Evolutionary conservation across 805 yeast species (phyloP), one percentile per base, ranked within the genome.

Genomic region (Geotrichum ghanense): DNA sequence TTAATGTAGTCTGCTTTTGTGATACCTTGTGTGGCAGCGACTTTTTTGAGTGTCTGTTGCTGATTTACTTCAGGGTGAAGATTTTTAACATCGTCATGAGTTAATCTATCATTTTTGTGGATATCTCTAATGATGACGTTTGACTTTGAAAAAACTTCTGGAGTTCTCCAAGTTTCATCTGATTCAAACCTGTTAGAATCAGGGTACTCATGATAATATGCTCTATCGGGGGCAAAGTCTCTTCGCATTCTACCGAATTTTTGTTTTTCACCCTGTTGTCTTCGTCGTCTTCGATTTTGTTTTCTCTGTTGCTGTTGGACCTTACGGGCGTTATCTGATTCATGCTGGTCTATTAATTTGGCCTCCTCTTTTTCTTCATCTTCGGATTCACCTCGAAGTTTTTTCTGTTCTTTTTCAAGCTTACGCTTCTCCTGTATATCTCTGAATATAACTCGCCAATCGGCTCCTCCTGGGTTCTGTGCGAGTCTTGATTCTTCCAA

Each of bases 151-250:
- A 31, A 31, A 12, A 31, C 37, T 31, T 31, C 37, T 6, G 56
- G 55, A 0, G 63, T 60, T 16, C 64, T 48, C 64, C 64, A 60
- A 2, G 57, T 51, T 40, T 60, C 62, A 37, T 53, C 56, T n/a
- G 59, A 52, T 3, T 52, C 52, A 35, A 51, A 55, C 20, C 64
- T 45, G 24, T 55, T 53, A 19, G 59, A 52, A 17, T 56, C 58
- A 9, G 62, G 57, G 31, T 51, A 56, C 3, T 54, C 50, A 40
- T 59, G 57, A 50, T 51, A 58, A 42, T 44, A 59, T 1, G 60
- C 42, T 26, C 24, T 26, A 26, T 34, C 49, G 16, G 43, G 42
- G 17, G 37, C 7, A 12, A 6, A 4, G 4, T 31, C 37, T 31
- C 14, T 31, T 12, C 16, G 12, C 19, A 31, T n/a, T 6, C 37